Evolutionary conservation across 495 filamentous ascomycete species (phyloP).

Genomic region (Aspergillus asperescens): DNA sequence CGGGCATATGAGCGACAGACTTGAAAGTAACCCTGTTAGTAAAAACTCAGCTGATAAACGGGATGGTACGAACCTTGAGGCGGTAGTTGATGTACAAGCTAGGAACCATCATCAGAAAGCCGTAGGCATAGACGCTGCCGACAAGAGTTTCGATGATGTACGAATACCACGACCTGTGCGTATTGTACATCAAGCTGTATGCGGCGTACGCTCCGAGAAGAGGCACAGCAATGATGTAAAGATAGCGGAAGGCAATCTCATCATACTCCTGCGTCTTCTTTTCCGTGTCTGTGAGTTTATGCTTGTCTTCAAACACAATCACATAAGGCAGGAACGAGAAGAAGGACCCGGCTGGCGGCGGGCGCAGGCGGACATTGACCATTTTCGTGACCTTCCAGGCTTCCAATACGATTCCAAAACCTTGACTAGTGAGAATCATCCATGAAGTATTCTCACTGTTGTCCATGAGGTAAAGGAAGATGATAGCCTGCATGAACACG

Average conservation of each 20-base stretch:
- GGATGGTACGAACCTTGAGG: slow-evolving; percentile 55
- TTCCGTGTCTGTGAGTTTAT: slow-evolving; percentile 90
- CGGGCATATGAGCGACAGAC: slow-evolving; percentile 96
- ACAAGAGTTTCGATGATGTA: slow-evolving; percentile 90
- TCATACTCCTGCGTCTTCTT: slow-evolving; percentile 98
- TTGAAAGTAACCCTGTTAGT: slow-evolving; percentile 23
- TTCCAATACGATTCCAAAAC: slow-evolving; percentile 88
- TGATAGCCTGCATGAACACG: slow-evolving; percentile 94
- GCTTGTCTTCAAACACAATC: slow-evolving; percentile 91
- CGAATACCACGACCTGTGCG: slow-evolving; percentile 96
- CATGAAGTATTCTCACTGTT: slow-evolving; percentile 96
- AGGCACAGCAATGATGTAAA: slow-evolving; percentile 87
- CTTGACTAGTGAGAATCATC: slow-evolving; percentile 96
- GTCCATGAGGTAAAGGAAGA: slow-evolving; percentile 97
- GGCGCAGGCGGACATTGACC: slow-evolving; percentile 81
- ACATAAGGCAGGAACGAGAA: slow-evolving; percentile 77
- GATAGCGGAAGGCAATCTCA: slow-evolving; percentile 92
- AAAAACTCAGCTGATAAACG: not conserved
- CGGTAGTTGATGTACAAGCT: slow-evolving; percentile 98
- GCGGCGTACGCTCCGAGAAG: slow-evolving; percentile 81
- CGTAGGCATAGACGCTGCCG: slow-evolving; percentile 94
- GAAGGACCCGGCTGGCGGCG: slow-evolving; percentile 54
- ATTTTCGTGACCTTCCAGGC: slow-evolving; percentile 99
- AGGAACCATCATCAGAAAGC: slow-evolving; percentile 99
- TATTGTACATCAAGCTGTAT: slow-evolving; percentile 89